These are phyloP conservation scores for Alternaria rosae DNA, from an alignment of 2,329 filamentous ascomycete species.

Conservation along the genomic window DNA sequence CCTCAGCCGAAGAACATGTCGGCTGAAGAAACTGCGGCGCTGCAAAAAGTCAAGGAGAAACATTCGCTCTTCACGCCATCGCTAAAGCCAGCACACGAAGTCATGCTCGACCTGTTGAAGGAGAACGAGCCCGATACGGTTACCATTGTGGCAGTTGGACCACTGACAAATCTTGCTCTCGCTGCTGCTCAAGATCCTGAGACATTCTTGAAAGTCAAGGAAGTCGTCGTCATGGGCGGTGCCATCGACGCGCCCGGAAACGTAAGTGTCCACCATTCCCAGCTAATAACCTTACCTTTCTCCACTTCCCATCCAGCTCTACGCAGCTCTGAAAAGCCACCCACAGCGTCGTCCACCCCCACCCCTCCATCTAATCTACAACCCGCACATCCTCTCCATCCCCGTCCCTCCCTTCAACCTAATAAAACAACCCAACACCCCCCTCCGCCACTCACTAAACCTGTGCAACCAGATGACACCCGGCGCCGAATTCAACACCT, in stretches of 20 bases:
- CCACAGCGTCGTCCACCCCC: constrained; percentile 22
- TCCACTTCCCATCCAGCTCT: constrained; percentile 12
- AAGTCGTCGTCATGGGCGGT: constrained; percentile 95
- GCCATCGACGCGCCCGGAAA: constrained; percentile 82
- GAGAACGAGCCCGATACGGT: constrained; percentile 85
- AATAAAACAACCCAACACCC: constrained; percentile 49
- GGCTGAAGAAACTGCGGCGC: constrained; percentile 42
- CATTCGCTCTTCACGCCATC: constrained; percentile 75
- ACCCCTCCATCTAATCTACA: constrained; percentile 31
- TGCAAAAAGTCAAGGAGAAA: constrained; percentile 47
- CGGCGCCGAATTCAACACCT: constrained; percentile 93
- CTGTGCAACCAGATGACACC: constrained; percentile 67
- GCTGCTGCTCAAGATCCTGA: constrained; percentile 89
- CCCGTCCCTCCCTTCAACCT: constrained; percentile 47
- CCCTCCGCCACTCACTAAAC: constrained; percentile 41
- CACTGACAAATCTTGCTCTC: constrained; percentile 90
- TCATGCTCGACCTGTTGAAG: constrained; percentile 85
- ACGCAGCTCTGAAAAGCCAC: constrained; percentile 13
- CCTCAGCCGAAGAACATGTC: constrained; percentile 42
- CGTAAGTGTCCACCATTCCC: constrained; percentile 43
- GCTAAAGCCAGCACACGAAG: constrained; percentile 74
- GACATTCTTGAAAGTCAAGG: constrained; percentile 86
- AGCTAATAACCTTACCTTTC: background rate
- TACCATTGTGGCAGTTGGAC: constrained; percentile 88
- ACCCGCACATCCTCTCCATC: constrained; percentile 20